Base-by-base conservation (phyloP, 1,284 basidiomycete genomes). In the Tetrapyrgos nigripes region DNA sequence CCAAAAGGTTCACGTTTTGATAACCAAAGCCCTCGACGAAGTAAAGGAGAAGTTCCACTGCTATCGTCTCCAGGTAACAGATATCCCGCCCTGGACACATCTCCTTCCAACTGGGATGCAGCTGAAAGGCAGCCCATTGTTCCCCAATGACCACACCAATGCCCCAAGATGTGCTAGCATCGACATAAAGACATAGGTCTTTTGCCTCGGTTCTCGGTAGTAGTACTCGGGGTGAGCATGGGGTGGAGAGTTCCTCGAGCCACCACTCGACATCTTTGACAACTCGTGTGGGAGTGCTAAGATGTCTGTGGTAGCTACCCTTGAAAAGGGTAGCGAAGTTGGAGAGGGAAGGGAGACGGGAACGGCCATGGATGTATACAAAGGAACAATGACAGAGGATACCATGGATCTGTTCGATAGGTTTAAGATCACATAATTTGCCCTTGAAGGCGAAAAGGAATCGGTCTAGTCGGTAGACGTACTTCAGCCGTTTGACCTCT, bases 101-200 rank as follows among this genome's bases (percentile, higher is more conserved):
- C n/a, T 19, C 2, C 26, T 66, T 65, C 68, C 71, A 72, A 3
- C 51, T 46, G 0, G n/a, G 2, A 1, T 13, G 0, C 3, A 65
- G 56, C 0, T 19, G 14, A 60, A 70, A 69, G 0, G 62, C 57
- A 0, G 19, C 48, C 55, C 60, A 68, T 0, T 37, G 10, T 2
- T 53, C 31, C 1, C 60, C 56, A 23, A 68, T 49, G 1, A 73
- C 55, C 13, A 76, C 46, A 1, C 74, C 74, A 1, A 76, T 68
- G 4, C 74, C 73, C 65, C 63, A 28, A n/a, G n/a, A n/a, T n/a
- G n/a, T n/a, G n/a, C n/a, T n/a, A n/a, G n/a, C n/a, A n/a, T n/a
- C n/a, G n/a, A n/a, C n/a, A n/a, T 28, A 69, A n/a, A 68, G 62
- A 1, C 50, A 37, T 1, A 64, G 37, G 37, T 72, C 70, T 2